A percentile compares a stretch with the other conserved stretches of the same genome.
phyloP scores from a whole-genome alignment of 2,329 filamentous ascomycete genomes.

The Pseudopyrenochaeta lycopersici region DNA sequence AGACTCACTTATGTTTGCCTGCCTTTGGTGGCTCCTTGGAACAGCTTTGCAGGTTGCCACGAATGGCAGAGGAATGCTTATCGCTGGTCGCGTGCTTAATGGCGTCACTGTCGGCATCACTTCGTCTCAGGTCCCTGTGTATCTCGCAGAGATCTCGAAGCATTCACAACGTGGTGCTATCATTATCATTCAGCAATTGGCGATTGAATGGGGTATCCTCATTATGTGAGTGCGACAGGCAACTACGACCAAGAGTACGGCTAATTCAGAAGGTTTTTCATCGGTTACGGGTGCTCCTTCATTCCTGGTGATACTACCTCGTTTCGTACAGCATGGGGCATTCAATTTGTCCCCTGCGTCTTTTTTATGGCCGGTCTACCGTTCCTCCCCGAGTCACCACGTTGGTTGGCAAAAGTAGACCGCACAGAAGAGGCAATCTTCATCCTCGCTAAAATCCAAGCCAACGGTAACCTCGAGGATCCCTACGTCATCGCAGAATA shows the following conservation, averaged over 20 bases:
- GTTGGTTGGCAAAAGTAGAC: constrained; percentile 60
- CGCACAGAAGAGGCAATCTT: constrained; percentile 56
- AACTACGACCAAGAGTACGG: neutral
- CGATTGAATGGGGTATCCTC: constrained; percentile 53
- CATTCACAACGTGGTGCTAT: constrained; percentile 54
- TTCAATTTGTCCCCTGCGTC: constrained; percentile 57
- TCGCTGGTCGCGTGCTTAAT: constrained; percentile 58
- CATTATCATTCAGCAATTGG: constrained; percentile 56
- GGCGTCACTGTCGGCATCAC: constrained; percentile 55
- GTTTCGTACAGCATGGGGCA: constrained; percentile 58
- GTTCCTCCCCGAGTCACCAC: constrained; percentile 58
- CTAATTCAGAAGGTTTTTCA: constrained; percentile 51
- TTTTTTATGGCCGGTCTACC: constrained; percentile 56
- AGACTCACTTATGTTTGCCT: constrained; percentile 59
- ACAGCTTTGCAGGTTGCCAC: constrained; percentile 55
- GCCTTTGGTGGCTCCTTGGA: constrained; percentile 55
- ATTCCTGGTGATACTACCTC: constrained; percentile 50
- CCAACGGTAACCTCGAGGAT: constrained; percentile 54
- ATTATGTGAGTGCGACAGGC: constrained; percentile 35
- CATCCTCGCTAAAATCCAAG: constrained; percentile 57
- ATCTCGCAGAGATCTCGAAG: constrained; percentile 56
- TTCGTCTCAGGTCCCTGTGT: constrained; percentile 56
- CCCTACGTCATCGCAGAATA: constrained; percentile 59
- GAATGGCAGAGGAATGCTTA: constrained; percentile 53
- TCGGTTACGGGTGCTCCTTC: constrained; percentile 57